Base-by-base conservation (phyloP, 306 rosid species). In the Cajanus cajan region DNA sequence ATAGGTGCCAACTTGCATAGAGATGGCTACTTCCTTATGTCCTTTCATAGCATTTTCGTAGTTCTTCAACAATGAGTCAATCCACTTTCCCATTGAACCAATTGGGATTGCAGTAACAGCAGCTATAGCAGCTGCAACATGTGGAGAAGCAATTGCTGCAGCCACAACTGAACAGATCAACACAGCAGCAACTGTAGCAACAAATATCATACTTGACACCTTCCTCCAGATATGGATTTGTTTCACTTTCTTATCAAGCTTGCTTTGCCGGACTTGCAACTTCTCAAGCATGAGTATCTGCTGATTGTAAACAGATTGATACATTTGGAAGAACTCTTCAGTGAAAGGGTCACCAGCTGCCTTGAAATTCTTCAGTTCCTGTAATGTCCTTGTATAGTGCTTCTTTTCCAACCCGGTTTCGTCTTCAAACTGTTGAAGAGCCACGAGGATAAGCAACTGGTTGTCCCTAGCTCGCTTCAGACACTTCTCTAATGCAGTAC, bases 111-210 rank as follows among this genome's bases (percentile, higher is more conserved):
- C 77, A n/a, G 88, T 45, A 7, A 91, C 97, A 1, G 97, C 97
- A 12, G 96, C 97, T 25, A 94, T 50, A 25, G 91, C 96, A 4
- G 93, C 94, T 0, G 98, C 98, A 54, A 94, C 89, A 0, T 90
- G 94, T 0, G 96, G 97, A 16, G 96, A 86, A 62, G 97, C 93
- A 86, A 94, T 78, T 31, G 97, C 96, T 43, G 96, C 97, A 1
- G 97, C 97, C 74, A 94, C 97, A 21, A 94, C 90, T 0, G 98
- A 91, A 80, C 97, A 94, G 37, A 94, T 91, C 91, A 94, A 84
- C 4, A 94, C 89, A 1, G 96, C 78, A 39, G 98, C 94, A 68
- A 91, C 89, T 10, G 96, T 91, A 8, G 89, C 90, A 4, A 85
- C 91, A 67, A 91, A 94, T 78, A 91, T 94, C 48, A 88, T 71